Base-by-base conservation (phyloP, 2,329 filamentous ascomycete species). In the Fusarium illudens region DNA sequence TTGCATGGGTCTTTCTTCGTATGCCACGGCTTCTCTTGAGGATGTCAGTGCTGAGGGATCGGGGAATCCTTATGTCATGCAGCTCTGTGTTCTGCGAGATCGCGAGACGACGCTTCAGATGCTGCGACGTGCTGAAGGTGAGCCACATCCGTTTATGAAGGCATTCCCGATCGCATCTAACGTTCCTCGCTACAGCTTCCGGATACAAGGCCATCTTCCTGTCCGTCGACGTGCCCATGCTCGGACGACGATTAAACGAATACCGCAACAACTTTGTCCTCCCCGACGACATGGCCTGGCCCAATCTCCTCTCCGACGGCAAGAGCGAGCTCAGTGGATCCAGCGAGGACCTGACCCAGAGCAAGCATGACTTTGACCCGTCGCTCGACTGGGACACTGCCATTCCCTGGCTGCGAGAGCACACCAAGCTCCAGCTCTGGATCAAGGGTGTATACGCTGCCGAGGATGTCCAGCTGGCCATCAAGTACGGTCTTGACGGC, bases 381-480 rank as follows among this genome's bases (percentile, higher is more conserved):
- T 68, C 17, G 83, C 86, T 10, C 83, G 88, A 79, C 82, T 93
- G 90, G 90, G 84, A 86, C 52, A 61, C 55, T 4, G 90, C 90
- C 73, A 82, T 92, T 4, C 80, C 84, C 9, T 92, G 89, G 89
- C 75, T 92, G 25, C 86, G 89, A 1, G 29, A 61, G 7, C 53
- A 72, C 80, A 2, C 7, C 30, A 81, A 84, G 82, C 61, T 83
- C 87, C 75, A 76, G 11, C 68, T 78, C n/a, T 75, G 78, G 60
- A 71, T 76, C 37, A 78, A 78, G 64, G 77, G 76, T 15, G 75
- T 78, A 15, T 73, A 74, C 54, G 74, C 70, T 10, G 77, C 75
- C 12, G 77, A 77, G 42, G 75, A 79, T 56, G 77, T 75, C 9
- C 52, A 69, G 8, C 48, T 71, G 13, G 75, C 75, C 17, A 67